Evolutionary conservation across 2,329 filamentous ascomycete species (phyloP).

Genomic region (Alternaria alternata): DNA sequence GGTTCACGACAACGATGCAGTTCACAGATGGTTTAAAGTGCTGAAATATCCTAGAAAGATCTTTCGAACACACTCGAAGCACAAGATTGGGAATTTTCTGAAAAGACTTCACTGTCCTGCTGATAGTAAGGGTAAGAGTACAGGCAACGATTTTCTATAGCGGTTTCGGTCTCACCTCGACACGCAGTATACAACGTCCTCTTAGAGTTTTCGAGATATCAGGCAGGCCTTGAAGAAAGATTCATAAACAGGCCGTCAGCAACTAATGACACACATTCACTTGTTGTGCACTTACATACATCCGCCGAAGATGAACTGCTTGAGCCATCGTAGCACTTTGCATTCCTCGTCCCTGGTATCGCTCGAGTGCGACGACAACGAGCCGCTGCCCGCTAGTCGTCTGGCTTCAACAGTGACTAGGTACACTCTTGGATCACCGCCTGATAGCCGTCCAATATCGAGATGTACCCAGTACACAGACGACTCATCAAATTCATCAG

Average conservation of each 20-base stretch:
- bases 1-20: neutral
- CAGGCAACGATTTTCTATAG: neutral
- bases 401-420: accelerated
- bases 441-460: neutral
- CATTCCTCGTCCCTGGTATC: neutral
- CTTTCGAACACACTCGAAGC: neutral
- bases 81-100: neutral
- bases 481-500: neutral
- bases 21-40: neutral
- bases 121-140: neutral
- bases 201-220: too few relatives aligned
- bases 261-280: neutral
- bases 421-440: neutral
- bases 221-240: too few relatives aligned
- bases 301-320: neutral
- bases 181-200: too few relatives aligned
- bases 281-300: neutral
- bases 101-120: accelerated
- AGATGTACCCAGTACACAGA: neutral
- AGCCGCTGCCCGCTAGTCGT: neutral
- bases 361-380: neutral
- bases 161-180: too few relatives aligned
- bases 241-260: too few relatives aligned
- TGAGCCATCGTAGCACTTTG: neutral
- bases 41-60: neutral